These are phyloP conservation scores for Orbilia ellipsospora DNA, from an alignment of 2,329 filamentous ascomycete genomes.

Conservation along the genomic window DNA sequence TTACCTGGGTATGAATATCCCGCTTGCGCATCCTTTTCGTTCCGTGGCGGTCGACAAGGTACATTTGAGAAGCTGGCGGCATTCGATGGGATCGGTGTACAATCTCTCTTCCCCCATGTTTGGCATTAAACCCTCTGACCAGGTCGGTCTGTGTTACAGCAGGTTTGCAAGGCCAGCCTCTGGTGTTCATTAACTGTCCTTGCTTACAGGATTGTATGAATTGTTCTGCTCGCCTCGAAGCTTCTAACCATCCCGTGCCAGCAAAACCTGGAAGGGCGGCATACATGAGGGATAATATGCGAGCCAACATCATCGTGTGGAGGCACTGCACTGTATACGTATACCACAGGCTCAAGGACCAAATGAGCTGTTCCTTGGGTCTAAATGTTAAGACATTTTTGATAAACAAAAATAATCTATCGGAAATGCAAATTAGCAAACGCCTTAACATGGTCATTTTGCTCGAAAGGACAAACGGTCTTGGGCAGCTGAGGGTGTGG, in stretches of 20 bases:
- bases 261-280: constrained; percentile 21
- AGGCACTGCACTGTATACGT: constrained; percentile 9
- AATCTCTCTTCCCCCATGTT: neutral
- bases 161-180: constrained; percentile 19
- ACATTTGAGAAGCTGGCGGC: constrained; percentile 4
- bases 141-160: constrained; percentile 16
- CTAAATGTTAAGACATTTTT: constrained; percentile 19
- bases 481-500: constrained; percentile 30
- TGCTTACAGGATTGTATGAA: constrained; percentile 9
- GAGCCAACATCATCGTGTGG: constrained; percentile 25
- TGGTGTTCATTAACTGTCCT: neutral
- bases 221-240: constrained; percentile 47
- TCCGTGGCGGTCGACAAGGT: constrained; percentile 6
- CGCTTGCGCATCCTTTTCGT: constrained; percentile 10
- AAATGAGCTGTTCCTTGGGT: constrained; percentile 43
- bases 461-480: constrained; percentile 18
- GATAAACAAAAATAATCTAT: neutral
- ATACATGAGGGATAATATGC: constrained; percentile 41
- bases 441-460: constrained; percentile 14
- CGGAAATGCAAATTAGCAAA: constrained; percentile 9
- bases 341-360: constrained; percentile 6
- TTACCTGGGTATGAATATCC: constrained; percentile 37
- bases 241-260: constrained; percentile 48
- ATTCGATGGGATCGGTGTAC: neutral
- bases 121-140: neutral